phyloP scores from a whole-genome alignment of 106 monocot genomes.

The Acanthochlamys bracteata region DNA sequence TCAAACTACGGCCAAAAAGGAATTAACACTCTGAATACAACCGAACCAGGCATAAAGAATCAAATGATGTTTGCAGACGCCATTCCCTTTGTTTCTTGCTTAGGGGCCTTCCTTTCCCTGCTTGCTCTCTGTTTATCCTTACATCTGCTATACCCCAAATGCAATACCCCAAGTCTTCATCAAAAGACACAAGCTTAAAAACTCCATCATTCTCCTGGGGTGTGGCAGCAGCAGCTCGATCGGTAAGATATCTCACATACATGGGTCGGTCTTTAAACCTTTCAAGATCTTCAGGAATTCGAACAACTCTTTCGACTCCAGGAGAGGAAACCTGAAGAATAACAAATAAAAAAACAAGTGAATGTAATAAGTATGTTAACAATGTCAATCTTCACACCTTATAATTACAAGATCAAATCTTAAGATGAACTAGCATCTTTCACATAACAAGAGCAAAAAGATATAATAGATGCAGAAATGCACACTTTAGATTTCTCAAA shows the following conservation, averaged over 20 bases:
- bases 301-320: constrained; percentile 53
- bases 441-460: too few relatives aligned
- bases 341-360: not conserved
- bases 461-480: too few relatives aligned
- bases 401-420: too few relatives aligned
- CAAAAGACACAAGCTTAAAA: constrained; percentile 63
- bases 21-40: constrained; percentile 10
- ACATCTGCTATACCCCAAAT: constrained; percentile 85
- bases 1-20: too few relatives aligned
- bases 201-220: constrained; percentile 61
- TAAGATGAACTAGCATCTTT: too few relatives aligned
- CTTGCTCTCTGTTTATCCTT: constrained; percentile 58
- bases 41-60: constrained; percentile 8
- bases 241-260: constrained; percentile 40
- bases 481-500: too few relatives aligned
- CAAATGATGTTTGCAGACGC: constrained; percentile 11
- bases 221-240: constrained; percentile 6
- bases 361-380: not conserved
- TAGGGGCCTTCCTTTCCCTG: constrained; percentile 64
- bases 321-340: constrained; percentile 59
- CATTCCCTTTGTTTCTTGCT: constrained; percentile 23
- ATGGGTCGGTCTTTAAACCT: constrained; percentile 62
- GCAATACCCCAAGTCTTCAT: constrained; percentile 45
- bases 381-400: too few relatives aligned
- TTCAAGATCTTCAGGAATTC: constrained; percentile 59